Percentiles rank a stretch among this genome's conserved stretches.
phyloP scores from a whole-genome alignment of 345 rosid genomes.

The Cochlearia excelsa region DNA sequence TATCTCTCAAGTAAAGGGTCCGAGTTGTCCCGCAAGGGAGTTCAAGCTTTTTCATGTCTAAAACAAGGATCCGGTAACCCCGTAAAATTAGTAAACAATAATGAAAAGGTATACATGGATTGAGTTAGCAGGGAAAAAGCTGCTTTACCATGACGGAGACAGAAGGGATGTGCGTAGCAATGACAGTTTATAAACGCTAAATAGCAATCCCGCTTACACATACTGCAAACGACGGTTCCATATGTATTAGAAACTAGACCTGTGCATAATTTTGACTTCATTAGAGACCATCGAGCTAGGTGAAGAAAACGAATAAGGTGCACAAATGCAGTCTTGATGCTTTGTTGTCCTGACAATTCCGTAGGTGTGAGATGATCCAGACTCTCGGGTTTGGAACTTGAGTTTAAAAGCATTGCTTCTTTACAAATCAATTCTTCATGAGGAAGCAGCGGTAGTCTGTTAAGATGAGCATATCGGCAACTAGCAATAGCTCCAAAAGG shows the following conservation, averaged over 20 bases:
- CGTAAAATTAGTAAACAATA: constrained; percentile 1
- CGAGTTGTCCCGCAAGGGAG: constrained; percentile 68
- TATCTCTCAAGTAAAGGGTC: constrained; percentile 72
- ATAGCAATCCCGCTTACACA: constrained; percentile 94
- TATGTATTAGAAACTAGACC: constrained; percentile 49
- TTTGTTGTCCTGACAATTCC: constrained; percentile 52
- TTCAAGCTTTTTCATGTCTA: constrained; percentile 62
- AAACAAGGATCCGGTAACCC: constrained; percentile 23
- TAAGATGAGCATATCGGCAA: constrained; percentile 84
- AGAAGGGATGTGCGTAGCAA: constrained; percentile 62
- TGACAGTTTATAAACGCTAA: constrained; percentile 71
- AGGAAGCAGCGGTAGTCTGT: constrained; percentile 88
- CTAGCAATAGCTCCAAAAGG: constrained; percentile 92
- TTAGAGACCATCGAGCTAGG: constrained; percentile 68
- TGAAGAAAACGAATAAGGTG: constrained; percentile 80
- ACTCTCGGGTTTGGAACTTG: constrained; percentile 55
- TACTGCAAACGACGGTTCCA: constrained; percentile 74
- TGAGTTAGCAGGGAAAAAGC: constrained; percentile 1
- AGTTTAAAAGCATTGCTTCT: constrained; percentile 81
- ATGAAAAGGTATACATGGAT: background rate
- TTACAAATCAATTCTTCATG: constrained; percentile 95
- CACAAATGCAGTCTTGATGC: constrained; percentile 68
- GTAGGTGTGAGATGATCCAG: constrained; percentile 45
- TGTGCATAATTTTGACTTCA: constrained; percentile 64
- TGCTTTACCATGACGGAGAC: constrained; percentile 80